These are phyloP conservation scores for Hymenoscyphus scutula DNA, from an alignment of 2,329 filamentous ascomycete species.

Conservation along the genomic window DNA sequence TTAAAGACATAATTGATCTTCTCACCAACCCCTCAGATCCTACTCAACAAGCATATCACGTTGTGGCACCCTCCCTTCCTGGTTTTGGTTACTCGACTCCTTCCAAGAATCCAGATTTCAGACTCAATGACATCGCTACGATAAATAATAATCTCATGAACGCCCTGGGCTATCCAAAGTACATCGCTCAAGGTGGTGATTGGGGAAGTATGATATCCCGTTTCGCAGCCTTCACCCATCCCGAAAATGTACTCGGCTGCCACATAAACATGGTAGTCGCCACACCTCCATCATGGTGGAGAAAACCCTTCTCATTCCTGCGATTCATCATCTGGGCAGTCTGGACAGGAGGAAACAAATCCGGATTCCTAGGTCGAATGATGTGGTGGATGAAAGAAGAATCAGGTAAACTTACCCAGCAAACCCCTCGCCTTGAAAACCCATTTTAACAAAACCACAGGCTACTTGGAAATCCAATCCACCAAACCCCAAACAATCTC, in stretches of 20 bases:
- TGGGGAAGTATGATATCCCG: slow-evolving; percentile 67
- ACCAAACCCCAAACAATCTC: slow-evolving; percentile 27
- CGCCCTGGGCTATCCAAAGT: slow-evolving; percentile 61
- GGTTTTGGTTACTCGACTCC: slow-evolving; percentile 48
- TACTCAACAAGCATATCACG: slow-evolving; percentile 42
- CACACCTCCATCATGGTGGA: slow-evolving; percentile 19
- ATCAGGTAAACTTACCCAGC: slow-evolving; percentile 10
- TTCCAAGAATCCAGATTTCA: slow-evolving; percentile 33
- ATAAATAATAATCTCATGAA: slow-evolving; percentile 66
- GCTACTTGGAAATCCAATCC: slow-evolving; percentile 27
- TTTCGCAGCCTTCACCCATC: slow-evolving; percentile 56
- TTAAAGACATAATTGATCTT: slow-evolving; percentile 37
- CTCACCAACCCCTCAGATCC: slow-evolving; percentile 34
- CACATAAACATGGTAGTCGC: slow-evolving; percentile 32
- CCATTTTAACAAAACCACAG: not conserved
- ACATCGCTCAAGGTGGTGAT: slow-evolving; percentile 64
- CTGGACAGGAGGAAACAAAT: slow-evolving; percentile 20
- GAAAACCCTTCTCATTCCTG: slow-evolving; percentile 20
- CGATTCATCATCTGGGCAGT: slow-evolving; percentile 27
- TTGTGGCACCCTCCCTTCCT: slow-evolving; percentile 55
- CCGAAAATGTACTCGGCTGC: slow-evolving; percentile 35
- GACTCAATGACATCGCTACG: slow-evolving; percentile 45
- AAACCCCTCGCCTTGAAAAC: too few relatives aligned
- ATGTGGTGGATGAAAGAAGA: slow-evolving; percentile 27
- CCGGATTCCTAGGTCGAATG: slow-evolving; percentile 14